These are phyloP conservation scores for Talaromyces rugulosus DNA, from an alignment of 2,329 filamentous ascomycete genomes.

Conservation along the genomic window DNA sequence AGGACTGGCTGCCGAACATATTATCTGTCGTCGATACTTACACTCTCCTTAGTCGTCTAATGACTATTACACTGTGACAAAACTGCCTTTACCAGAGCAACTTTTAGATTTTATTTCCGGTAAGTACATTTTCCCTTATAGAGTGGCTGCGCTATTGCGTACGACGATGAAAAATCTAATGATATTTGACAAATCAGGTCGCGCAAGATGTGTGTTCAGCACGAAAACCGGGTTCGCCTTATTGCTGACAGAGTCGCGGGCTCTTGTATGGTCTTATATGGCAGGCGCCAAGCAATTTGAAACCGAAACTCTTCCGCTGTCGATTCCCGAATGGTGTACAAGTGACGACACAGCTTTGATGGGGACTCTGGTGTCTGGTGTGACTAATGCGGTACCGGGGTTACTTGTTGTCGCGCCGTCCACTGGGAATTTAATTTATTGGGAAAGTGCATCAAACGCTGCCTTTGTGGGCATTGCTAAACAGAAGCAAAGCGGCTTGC, in stretches of 20 bases:
- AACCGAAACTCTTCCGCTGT: conserved; percentile 70
- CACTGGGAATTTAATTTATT: conserved; percentile 83
- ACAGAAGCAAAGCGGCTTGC: conserved; percentile 74
- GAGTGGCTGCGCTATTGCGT: conserved; percentile 9
- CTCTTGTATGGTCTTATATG: conserved; percentile 86
- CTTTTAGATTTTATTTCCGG: conserved; percentile 61
- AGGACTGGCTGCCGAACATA: conserved; percentile 10
- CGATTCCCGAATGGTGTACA: conserved; percentile 67
- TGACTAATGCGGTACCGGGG: conserved; percentile 73
- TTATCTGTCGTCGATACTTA: conserved; percentile 15
- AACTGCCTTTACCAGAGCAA: conserved; percentile 75
- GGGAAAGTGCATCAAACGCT: conserved; percentile 90
- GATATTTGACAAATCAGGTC: conserved; percentile 41
- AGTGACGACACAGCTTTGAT: conserved; percentile 70
- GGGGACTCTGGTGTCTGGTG: conserved; percentile 75
- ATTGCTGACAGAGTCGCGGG: conserved; percentile 73
- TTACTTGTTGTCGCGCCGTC: conserved; percentile 80
- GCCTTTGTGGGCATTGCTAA: conserved; percentile 79
- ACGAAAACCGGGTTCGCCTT: conserved; percentile 69
- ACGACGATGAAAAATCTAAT: conserved; percentile 12
- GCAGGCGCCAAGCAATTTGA: conserved; percentile 26
- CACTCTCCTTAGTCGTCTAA: conserved; percentile 63
- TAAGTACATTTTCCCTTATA: conserved; percentile 22
- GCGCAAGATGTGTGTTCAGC: conserved; percentile 63
- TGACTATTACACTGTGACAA: conserved; percentile 78